Evolutionary conservation across 208 protist genomes (phyloP), one percentile per base, ranked within the genome.

Genomic region (Trypanosoma lewisi): DNA sequence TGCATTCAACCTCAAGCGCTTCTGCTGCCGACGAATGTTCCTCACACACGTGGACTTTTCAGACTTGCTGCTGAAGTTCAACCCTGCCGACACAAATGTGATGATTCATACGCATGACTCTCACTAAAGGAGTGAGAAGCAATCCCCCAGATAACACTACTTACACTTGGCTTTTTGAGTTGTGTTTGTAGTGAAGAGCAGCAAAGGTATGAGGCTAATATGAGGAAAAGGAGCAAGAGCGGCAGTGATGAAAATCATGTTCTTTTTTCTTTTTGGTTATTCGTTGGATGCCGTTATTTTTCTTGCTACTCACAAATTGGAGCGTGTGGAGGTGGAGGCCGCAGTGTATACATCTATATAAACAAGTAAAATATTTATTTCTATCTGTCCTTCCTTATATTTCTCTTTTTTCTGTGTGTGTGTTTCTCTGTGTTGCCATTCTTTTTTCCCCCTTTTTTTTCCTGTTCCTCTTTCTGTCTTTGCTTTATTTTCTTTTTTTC

Each of bases 21-120:
- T 99, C 78, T 99, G 99, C 83, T 99, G 99, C 77, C 79, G 99
- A 58, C 84, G 98, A 53, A 99, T 99, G 98, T 85, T 99, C 53
- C 80, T 99, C 17, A 99, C 99, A 0, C 99, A 99, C 77, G 98
- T 99, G 21, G 98, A 99, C 75, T 89, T 99, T 44, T 99, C 99
- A 45, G 98, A 99, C 58, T 95, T 99, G 66, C 85, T 99, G 23
- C 74, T 95, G 27, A 93, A 93, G 71, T 96, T 87, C 58, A 96
- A 96, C 71, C 91, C 91, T 2, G 87, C 91, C 0, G 86, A 96
- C 74, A 84, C 83, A 5, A 83, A 80, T 47, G 85, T 89, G 19
- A 61, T 81, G 34, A 47, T 83, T 28, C 45, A 70, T 5, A 42
- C 57, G 21, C 7, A 41, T 14, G n/a, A 12, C 7, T 6, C 33